These are phyloP conservation scores for Penicillium sp. DNA, from an alignment of 2,329 filamentous ascomycete species.

Conservation along the genomic window DNA sequence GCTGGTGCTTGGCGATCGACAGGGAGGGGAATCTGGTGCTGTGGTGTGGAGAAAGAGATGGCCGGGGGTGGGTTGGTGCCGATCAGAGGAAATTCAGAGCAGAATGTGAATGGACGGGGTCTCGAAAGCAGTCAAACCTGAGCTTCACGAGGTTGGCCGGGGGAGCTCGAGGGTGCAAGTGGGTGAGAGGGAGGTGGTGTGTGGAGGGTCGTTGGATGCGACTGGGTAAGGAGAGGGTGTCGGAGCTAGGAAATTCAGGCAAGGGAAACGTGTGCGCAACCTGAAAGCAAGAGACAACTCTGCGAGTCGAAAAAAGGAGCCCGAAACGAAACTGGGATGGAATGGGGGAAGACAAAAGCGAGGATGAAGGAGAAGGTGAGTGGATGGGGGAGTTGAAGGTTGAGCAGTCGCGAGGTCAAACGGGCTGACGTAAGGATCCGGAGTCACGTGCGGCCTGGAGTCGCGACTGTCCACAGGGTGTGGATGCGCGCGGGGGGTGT, in stretches of 20 bases:
- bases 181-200: constrained; percentile 10
- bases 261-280: constrained; percentile 17
- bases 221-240: constrained; percentile 17
- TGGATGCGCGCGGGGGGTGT: too few relatives aligned
- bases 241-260: constrained; percentile 22
- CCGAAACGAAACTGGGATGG: constrained; percentile 7
- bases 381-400: constrained; percentile 10
- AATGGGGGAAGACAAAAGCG: constrained; percentile 2
- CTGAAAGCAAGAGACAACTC: not conserved
- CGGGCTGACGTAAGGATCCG: too few relatives aligned
- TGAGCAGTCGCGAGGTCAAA: not conserved
- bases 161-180: constrained; percentile 16
- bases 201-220: constrained; percentile 22
- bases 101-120: constrained; percentile 20
- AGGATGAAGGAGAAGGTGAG: constrained; percentile 1
- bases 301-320: not conserved
- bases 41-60: constrained; percentile 37
- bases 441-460: too few relatives aligned
- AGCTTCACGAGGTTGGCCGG: not conserved
- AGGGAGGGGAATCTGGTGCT: constrained; percentile 45
- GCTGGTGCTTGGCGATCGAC: constrained; percentile 69
- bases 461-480: too few relatives aligned
- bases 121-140: constrained; percentile 23
- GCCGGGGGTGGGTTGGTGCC: constrained; percentile 36
- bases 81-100: constrained; percentile 30